Evolutionary conservation across 345 rosid genomes (phyloP), one percentile per base, ranked within the genome.

Genomic region (Acer negundo): DNA sequence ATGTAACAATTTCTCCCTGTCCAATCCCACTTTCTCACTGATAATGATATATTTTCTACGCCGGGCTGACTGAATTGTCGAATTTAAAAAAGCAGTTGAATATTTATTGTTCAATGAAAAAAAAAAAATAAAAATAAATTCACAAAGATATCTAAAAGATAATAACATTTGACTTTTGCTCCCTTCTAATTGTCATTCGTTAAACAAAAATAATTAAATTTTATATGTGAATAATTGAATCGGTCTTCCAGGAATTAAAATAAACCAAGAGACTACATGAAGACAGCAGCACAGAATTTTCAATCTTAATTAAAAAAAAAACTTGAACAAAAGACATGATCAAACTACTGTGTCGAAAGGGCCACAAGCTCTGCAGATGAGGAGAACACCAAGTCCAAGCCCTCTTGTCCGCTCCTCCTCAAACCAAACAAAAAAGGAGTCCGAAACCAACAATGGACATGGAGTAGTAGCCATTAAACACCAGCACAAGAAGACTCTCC

Each of bases 311-410:
- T 20, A n/a, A 10, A 35, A n/a, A 10, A 35, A 35, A 7, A 42
- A 26, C 16, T 19, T n/a, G 12, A 38, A 55, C 47, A 66, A 61
- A 46, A 19, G 68, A 78, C 62, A 44, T 19, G 74, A 63, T 73
- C 76, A 58, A 66, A 28, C 28, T 0, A 35, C 38, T 4, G 38
- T 31, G 38, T 35, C 38, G 38, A 0, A 26, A 17, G 19, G 23
- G 6, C 42, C 26, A 13, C 10, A 23, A 73, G 22, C 74, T 75
- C 73, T 73, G 73, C 80, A 79, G 75, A 90, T 86, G 92, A 88
- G 82, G 90, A 81, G 75, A 82, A 44, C 84, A 12, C 80, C 79
- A 20, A 46, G 72, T 23, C 82, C 82, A 6, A 8, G 12, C 1
- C 12, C 63, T 58, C 80, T 16, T 10, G 31, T 16, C 17, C 77